Evolutionary conservation across 768 basidiomycete genomes (phyloP), one percentile per base, ranked within the genome.

Genomic region (Lentinula guzmanii): DNA sequence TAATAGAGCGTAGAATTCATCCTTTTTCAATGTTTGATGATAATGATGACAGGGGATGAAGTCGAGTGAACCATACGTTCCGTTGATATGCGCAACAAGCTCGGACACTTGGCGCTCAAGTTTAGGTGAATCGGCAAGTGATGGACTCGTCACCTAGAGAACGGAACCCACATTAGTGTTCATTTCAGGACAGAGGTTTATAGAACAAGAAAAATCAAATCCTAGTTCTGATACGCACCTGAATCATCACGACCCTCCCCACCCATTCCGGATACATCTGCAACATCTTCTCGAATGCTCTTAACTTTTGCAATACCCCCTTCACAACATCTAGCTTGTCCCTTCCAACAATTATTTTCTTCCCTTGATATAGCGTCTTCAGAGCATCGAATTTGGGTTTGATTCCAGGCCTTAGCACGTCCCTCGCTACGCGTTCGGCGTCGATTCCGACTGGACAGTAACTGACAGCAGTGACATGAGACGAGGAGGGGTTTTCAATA

Each of bases 311-410:
- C 65, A 98, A 76, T 24, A 99, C 92, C 48, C 96, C 96, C 77
- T 98, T 98, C 68, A 97, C 95, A n/a, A 95, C 92, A 69, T 98
- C 96, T 45, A 98, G 82, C 78, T 99, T 99, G 74, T 99, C 96
- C 7, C 96, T 82, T 16, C 94, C 96, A 11, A 98, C 91, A 61
- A 99, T 95, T 69, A 99, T 98, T 82, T 98, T 98, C 83, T 98
- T 98, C 64, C 91, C 93, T 65, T 93, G 88, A 72, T 99, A 99
- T 13, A 98, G 73, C 18, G 86, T 79, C 31, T 86, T 79, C 0
- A 98, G 82, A 1, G 93, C 89, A 52, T 90, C 90, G 16, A 96
- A 78, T 73, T 96, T 97, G n/a, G 95, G 95, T 60, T 84, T 76
- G 62, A 98, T 88, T 5, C 93, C 94, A 0, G 93, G 87, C 1